phyloP scores from a whole-genome alignment of 306 rosid species.

The Cucumis cinereus region DNA sequence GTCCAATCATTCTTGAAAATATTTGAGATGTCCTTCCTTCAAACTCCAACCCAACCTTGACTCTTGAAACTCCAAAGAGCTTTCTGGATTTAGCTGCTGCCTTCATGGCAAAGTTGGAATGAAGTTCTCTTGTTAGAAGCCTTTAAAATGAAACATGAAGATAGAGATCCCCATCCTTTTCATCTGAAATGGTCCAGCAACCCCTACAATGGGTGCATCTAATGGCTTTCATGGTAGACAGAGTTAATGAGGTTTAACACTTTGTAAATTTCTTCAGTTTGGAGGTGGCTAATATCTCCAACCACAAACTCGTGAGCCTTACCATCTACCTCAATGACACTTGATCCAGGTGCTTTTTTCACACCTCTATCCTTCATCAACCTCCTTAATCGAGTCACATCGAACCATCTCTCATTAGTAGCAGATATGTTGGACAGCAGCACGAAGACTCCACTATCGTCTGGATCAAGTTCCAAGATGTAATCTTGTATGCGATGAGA shows the following conservation, averaged over 20 bases:
- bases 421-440: conserved; percentile 41
- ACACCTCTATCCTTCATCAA: conserved; percentile 65
- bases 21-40: background rate
- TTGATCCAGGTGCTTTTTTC: conserved; percentile 54
- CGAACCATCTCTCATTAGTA: conserved; percentile 39
- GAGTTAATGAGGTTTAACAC: conserved; percentile 33
- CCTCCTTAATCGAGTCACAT: conserved; percentile 53
- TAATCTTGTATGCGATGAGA: conserved; percentile 34
- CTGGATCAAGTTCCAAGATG: conserved; percentile 33
- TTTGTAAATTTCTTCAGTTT: conserved; percentile 30
- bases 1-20: background rate
- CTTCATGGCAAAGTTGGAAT: background rate
- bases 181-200: background rate
- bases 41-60: background rate
- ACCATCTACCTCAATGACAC: conserved; percentile 53
- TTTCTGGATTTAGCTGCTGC: background rate
- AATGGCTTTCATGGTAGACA: conserved; percentile 28
- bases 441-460: conserved; percentile 66
- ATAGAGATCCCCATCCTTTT: background rate
- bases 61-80: background rate
- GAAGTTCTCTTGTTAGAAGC: background rate
- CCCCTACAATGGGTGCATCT: conserved; percentile 1
- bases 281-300: conserved; percentile 49
- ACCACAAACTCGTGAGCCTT: conserved; percentile 48
- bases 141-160: background rate